Evolutionary conservation across 1,284 basidiomycete species (phyloP), one percentile per base, ranked within the genome.

Genomic region (Athelia sp.): DNA sequence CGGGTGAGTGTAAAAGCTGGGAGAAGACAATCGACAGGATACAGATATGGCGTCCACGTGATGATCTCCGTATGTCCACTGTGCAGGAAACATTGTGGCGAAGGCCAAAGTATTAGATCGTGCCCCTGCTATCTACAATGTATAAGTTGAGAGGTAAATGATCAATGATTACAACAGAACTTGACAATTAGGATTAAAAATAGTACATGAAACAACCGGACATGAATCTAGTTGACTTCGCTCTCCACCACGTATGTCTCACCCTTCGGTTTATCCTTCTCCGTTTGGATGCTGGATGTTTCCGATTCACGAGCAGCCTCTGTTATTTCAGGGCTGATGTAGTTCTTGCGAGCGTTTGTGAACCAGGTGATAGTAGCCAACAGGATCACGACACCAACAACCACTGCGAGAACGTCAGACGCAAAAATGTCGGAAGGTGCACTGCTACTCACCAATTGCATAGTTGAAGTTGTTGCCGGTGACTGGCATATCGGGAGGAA

Each of bases 401-500:
- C 36, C 15, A 40, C 36, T 40, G 36, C 15, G 13, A 9, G n/a
- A n/a, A 21, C n/a, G 36, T 40, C 9, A 21, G 19, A 40, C 15
- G 36, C 36, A n/a, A 40, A 40, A 21, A 40, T n/a, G 36, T 8
- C n/a, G 8, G 15, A n/a, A 40, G n/a, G 19, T n/a, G 6, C 36
- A 40, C 15, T 21, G n/a, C 8, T 9, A 17, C 36, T 17, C 36
- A 40, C 36, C 36, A n/a, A n/a, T 17, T 8, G 36, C 36, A n/a
- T 40, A 40, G 19, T 40, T 40, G n/a, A 40, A 17, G 36, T 40
- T 40, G 19, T 40, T 40, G 36, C 43, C 43, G 19, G 43, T 44
- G 6, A 44, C 8, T n/a, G 43, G 43, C 15, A 6, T n/a, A 10
- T 44, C 43, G 15, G 43, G 43, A 22, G 43, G 43, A n/a, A 44